Evolutionary conservation across 306 rosid genomes (phyloP).

Genomic region (Rosa rugosa): DNA sequence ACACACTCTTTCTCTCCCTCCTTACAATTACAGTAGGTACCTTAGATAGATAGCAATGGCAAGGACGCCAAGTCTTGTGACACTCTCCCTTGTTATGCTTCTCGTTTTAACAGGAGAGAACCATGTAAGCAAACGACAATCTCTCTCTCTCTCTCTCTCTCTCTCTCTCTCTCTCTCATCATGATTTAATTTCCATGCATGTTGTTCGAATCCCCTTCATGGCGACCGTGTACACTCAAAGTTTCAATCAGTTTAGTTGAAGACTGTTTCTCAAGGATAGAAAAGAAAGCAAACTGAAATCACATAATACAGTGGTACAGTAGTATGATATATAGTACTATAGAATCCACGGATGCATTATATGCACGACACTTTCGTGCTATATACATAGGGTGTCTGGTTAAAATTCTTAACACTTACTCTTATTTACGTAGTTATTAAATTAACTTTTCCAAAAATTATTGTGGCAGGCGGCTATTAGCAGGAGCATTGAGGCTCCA

Average conservation of each 20-base stretch:
- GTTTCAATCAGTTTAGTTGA: neutral
- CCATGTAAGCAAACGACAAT: conserved; percentile 39
- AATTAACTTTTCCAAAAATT: no score
- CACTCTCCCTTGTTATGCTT: conserved; percentile 21
- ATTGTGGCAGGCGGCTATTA: neutral
- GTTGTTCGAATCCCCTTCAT: neutral
- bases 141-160: conserved; percentile 4
- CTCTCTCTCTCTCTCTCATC: neutral
- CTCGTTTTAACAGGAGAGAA: conserved; percentile 34
- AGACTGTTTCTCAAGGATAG: neutral
- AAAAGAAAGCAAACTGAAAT: neutral
- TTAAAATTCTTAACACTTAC: no score
- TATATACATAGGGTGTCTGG: no score
- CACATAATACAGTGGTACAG: no score
- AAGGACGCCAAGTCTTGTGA: conserved; percentile 1
- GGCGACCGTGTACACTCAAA: neutral
- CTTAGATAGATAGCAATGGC: conserved; percentile 36
- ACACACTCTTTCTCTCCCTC: neutral
- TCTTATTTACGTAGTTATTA: no score
- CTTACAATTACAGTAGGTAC: neutral
- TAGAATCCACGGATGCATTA: no score
- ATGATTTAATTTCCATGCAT: neutral
- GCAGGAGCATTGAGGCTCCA: conserved; percentile 36
- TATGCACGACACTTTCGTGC: no score
- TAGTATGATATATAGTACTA: no score